A percentile compares a stretch with the other conserved stretches of the same genome.
Conservation (phyloP, 352 stramenopile genomes). For the Globisporangium splendens region DNA sequence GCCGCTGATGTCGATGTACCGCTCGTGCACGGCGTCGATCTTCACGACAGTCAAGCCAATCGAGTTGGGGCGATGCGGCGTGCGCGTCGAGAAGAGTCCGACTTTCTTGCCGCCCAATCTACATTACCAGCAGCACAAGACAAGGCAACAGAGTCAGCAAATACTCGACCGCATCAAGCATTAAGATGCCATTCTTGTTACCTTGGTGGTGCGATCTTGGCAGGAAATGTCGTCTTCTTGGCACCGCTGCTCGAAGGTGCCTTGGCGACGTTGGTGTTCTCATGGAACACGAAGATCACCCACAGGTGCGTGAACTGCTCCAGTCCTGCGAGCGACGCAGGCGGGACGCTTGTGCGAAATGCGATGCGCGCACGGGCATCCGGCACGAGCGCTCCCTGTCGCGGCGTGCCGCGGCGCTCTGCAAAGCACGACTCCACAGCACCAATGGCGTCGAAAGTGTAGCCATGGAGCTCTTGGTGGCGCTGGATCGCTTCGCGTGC, state of each 20-base stretch:
- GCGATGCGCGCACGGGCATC: conserved; percentile 62
- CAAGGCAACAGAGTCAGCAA: background rate
- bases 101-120: conserved; percentile 78
- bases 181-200: conserved; percentile 1
- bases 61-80: conserved; percentile 95
- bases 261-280: conserved; percentile 85
- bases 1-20: conserved; percentile 88
- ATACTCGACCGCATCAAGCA: background rate
- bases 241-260: conserved; percentile 2
- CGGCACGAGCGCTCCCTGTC: conserved; percentile 74
- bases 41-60: conserved; percentile 91
- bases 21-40: conserved; percentile 82
- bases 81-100: conserved; percentile 95
- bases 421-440: conserved; percentile 82
- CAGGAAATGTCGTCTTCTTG: conserved; percentile 61
- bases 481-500: conserved; percentile 60
- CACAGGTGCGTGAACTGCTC: conserved; percentile 88
- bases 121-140: background rate
- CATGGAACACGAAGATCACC: conserved; percentile 91
- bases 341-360: conserved; percentile 73
- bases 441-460: conserved; percentile 68
- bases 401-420: conserved; percentile 81
- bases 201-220: conserved; percentile 76
- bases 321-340: conserved; percentile 70
- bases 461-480: conserved; percentile 56